Evolutionary conservation across 1,284 basidiomycete species (phyloP), one percentile per base, ranked within the genome.

Genomic region (Cutaneotrichosporon cutaneum): DNA sequence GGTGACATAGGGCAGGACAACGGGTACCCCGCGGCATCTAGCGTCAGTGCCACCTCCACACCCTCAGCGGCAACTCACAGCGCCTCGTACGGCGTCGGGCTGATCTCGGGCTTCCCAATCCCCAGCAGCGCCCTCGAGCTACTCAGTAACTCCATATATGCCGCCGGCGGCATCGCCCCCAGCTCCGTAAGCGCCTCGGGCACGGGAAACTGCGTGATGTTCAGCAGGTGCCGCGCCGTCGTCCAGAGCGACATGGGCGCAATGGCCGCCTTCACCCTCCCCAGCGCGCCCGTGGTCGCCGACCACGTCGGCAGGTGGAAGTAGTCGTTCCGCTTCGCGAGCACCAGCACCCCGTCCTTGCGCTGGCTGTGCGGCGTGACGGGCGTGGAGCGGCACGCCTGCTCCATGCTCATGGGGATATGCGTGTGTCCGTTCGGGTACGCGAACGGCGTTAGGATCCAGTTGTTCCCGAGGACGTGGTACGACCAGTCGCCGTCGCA

Each of bases 401-500:
- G 63, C 64, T 78, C 74, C 58, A 80, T 71, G 6, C 74, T 70
- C 56, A 77, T 73, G 0, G 76, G 72, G 11, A 78, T 72, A 67
- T 22, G 65, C 59, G 63, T 76, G 75, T 27, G 66, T 51, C 10
- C 60, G 44, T 45, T 45, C 58, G 27, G 74, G 71, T 57, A 73
- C 61, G 14, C 69, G 63, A 70, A 77, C 2, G 76, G 74, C 73
- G 68, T 70, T 3, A 75, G 61, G 32, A 71, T 70, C 76, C 76
- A 79, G 48, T 72, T 64, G 36, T 70, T 68, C 14, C 77, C 78
- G 6, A 78, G 64, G 6, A 75, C 69, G 39, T 78, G 74, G 60
- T 66, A 76, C n/a, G 66, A 66, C 70, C 75, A 80, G 1, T 55
- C 58, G 30, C 30, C 44, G n/a, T 22, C 22, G 44, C 44, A 45